phyloP scores from a whole-genome alignment of 768 basidiomycete species.

The Exidia glandulosa region DNA sequence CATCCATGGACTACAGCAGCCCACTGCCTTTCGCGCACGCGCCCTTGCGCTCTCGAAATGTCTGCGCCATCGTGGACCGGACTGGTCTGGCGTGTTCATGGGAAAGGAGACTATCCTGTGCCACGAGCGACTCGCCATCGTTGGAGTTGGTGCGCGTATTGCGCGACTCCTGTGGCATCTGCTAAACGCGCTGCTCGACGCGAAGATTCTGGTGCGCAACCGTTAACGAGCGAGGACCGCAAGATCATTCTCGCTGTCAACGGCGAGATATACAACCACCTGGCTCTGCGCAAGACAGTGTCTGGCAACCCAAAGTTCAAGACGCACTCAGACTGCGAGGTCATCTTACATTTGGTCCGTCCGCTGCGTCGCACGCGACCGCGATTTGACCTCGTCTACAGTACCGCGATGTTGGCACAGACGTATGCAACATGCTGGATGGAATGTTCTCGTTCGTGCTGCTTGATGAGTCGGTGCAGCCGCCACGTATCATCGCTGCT shows the following conservation, averaged over 20 bases:
- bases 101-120: slow-evolving; percentile 73
- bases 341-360: slow-evolving; percentile 82
- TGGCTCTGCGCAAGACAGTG: slow-evolving; percentile 59
- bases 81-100: slow-evolving; percentile 95
- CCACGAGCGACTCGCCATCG: slow-evolving; percentile 94
- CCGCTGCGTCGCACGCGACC: not conserved
- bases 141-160: slow-evolving; percentile 73
- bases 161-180: not conserved
- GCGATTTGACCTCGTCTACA: slow-evolving; percentile 20
- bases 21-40: slow-evolving; percentile 53
- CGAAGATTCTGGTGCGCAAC: slow-evolving; percentile 98
- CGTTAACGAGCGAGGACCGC: slow-evolving; percentile 76
- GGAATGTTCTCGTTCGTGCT: slow-evolving; percentile 99
- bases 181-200: slow-evolving; percentile 1
- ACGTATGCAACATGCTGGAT: slow-evolving; percentile 71
- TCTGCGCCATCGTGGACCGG: slow-evolving; percentile 89
- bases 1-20: slow-evolving; percentile 67
- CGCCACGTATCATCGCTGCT: slow-evolving; percentile 86
- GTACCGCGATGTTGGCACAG: slow-evolving; percentile 77
- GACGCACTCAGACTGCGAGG: slow-evolving; percentile 97
- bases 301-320: slow-evolving; percentile 70
- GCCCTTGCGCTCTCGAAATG: slow-evolving; percentile 82
- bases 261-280: slow-evolving; percentile 98
- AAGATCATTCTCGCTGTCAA: slow-evolving; percentile 84
- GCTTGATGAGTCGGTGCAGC: slow-evolving; percentile 83